A percentile compares a stretch with the other conserved stretches of the same genome.
Conservation (phyloP, 208 protist genomes). For the Vickermania ingenoplastis region DNA sequence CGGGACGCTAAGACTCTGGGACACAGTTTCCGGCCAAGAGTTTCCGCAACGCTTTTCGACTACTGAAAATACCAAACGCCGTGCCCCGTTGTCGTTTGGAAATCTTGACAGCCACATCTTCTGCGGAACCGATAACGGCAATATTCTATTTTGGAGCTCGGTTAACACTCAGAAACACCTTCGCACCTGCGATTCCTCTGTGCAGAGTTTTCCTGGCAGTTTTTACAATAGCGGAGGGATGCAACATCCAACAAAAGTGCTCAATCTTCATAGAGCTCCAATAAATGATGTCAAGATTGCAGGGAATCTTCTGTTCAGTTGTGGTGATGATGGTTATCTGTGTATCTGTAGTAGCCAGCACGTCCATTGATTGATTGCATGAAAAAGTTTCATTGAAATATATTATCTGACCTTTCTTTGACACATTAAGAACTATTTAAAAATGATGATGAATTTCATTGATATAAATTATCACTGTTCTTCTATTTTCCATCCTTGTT, state of each 20-base stretch:
- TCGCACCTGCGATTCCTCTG: no score
- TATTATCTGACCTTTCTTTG: no score
- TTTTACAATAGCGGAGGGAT: background rate
- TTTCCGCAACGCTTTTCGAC: conserved; percentile 44
- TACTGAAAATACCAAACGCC: conserved; percentile 47
- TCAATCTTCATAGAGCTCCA: background rate
- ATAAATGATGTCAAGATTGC: background rate
- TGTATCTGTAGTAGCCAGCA: background rate
- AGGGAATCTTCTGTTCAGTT: background rate
- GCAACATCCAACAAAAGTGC: background rate
- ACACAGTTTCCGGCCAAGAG: conserved; percentile 47
- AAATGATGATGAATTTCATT: no score
- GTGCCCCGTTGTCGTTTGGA: conserved; percentile 44
- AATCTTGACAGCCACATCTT: conserved; percentile 46
- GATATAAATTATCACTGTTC: no score
- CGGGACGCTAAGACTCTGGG: conserved; percentile 66
- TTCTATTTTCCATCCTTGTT: no score
- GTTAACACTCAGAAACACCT: conserved; percentile 3
- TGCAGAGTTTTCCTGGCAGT: no score
- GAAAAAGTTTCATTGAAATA: no score
- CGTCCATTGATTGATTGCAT: no score
- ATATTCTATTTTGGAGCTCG: conserved; percentile 63
- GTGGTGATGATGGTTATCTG: background rate
- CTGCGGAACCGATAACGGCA: conserved; percentile 58
- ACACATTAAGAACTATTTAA: no score